Evolutionary conservation across 495 filamentous ascomycete genomes (phyloP).

Genomic region (Neurospora sp.): DNA sequence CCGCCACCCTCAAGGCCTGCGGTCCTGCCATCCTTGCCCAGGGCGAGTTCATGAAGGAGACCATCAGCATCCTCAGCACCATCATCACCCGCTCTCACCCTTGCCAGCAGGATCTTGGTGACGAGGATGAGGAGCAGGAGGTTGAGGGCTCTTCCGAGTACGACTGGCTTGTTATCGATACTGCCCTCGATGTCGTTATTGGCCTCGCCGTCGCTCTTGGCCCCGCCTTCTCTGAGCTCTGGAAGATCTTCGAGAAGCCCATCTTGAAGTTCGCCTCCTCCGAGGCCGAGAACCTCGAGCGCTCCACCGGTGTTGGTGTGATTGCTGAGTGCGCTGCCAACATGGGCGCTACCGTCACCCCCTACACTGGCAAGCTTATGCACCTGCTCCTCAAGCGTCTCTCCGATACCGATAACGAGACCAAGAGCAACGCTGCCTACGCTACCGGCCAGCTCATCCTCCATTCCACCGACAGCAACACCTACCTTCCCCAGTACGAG

Average conservation of each 20-base stretch:
- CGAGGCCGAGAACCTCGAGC: constrained; percentile 67
- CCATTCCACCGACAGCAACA: constrained; percentile 60
- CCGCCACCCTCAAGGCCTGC: constrained; percentile 84
- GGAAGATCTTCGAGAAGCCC: constrained; percentile 88
- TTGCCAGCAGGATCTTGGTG: constrained; percentile 81
- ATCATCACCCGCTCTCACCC: constrained; percentile 84
- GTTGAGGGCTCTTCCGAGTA: constrained; percentile 79
- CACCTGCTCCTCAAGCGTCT: constrained; percentile 80
- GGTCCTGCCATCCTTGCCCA: constrained; percentile 80
- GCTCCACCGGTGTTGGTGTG: constrained; percentile 78
- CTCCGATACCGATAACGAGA: constrained; percentile 80
- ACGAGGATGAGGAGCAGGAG: constrained; percentile 60
- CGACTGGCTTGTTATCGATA: constrained; percentile 95
- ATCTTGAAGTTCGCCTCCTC: constrained; percentile 80
- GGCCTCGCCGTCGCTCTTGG: constrained; percentile 77
- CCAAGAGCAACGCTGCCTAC: constrained; percentile 89
- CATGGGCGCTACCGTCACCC: constrained; percentile 71
- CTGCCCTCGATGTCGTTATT: constrained; percentile 78
- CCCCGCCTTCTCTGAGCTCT: constrained; percentile 68
- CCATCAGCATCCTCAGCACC: constrained; percentile 54
- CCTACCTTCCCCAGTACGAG: constrained; percentile 61
- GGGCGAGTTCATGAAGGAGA: constrained; percentile 46
- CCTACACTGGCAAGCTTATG: constrained; percentile 63
- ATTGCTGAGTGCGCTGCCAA: constrained; percentile 84
- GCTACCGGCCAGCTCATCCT: constrained; percentile 75